These are phyloP conservation scores for Elaphomyces granulatus DNA, from an alignment of 495 filamentous ascomycete genomes.

Conservation along the genomic window DNA sequence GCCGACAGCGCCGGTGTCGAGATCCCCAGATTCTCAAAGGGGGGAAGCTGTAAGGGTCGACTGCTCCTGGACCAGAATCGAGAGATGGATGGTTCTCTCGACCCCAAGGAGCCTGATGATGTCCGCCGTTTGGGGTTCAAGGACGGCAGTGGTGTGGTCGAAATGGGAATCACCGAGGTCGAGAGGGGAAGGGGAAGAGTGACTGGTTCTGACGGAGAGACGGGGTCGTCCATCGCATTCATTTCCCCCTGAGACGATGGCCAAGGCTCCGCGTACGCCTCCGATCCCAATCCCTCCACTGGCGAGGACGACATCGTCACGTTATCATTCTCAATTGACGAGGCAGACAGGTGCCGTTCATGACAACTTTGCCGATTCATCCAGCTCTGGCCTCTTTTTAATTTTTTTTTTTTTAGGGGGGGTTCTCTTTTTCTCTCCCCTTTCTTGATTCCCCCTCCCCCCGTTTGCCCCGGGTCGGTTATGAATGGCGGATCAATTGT, in stretches of 20 bases:
- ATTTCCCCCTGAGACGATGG: not conserved
- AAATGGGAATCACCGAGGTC: slow-evolving; percentile 8
- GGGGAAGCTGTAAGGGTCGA: slow-evolving; percentile 26
- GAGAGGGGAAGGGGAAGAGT: not conserved
- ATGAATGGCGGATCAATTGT: too few species aligned
- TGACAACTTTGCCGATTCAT: too few species aligned
- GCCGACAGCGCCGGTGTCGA: slow-evolving; percentile 10
- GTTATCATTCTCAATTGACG: too few species aligned
- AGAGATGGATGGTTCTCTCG: slow-evolving; percentile 26
- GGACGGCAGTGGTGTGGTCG: slow-evolving; percentile 8
- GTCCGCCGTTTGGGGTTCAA: slow-evolving; percentile 24
- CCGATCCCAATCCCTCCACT: not conserved
- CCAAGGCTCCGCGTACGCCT: not conserved
- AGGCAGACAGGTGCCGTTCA: too few species aligned
- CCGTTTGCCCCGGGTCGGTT: too few species aligned
- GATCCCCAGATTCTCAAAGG: slow-evolving; percentile 26
- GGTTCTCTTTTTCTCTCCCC: too few species aligned
- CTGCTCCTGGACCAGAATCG: slow-evolving; percentile 28
- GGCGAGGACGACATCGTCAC: not conserved
- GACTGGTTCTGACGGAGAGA: not conserved
- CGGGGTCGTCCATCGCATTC: not conserved
- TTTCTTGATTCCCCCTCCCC: too few species aligned
- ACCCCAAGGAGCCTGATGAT: slow-evolving; percentile 28
- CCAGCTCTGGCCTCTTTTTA: too few species aligned
- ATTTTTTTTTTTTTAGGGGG: too few species aligned